These are phyloP conservation scores for Exophiala mesophila DNA, from an alignment of 2,329 filamentous ascomycete species.

Conservation along the genomic window DNA sequence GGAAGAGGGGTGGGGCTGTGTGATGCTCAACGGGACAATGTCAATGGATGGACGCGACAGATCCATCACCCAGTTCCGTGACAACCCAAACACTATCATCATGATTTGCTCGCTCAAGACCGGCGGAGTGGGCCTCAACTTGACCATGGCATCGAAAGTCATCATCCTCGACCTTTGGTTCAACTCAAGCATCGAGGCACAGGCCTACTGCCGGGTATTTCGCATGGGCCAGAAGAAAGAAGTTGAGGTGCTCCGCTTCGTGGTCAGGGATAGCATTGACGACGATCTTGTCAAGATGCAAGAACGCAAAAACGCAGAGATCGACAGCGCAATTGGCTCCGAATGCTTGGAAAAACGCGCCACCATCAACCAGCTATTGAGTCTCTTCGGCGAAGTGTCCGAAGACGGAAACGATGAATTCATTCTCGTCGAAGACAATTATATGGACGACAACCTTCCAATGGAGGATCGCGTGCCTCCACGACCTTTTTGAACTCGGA, in stretches of 20 bases:
- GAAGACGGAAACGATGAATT: slow-evolving; percentile 7
- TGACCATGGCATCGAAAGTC: slow-evolving; percentile 56
- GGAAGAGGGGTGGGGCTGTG: slow-evolving; percentile 45
- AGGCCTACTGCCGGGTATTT: slow-evolving; percentile 46
- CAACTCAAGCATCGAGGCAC: slow-evolving; percentile 58
- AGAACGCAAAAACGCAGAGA: slow-evolving; percentile 46
- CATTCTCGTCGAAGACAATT: slow-evolving; percentile 6
- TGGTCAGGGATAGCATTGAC: slow-evolving; percentile 56
- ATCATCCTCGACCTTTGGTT: slow-evolving; percentile 57
- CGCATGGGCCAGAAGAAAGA: slow-evolving; percentile 57
- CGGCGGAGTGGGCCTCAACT: slow-evolving; percentile 55
- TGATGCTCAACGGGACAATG: slow-evolving; percentile 49
- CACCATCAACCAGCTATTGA: slow-evolving; percentile 25
- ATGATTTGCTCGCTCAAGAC: slow-evolving; percentile 54
- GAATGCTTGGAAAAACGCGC: slow-evolving; percentile 11
- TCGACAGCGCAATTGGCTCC: slow-evolving; percentile 28
- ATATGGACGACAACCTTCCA: slow-evolving; percentile 10
- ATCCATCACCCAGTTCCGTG: slow-evolving; percentile 44
- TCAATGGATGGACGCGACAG: slow-evolving; percentile 40
- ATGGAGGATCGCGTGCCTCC: slow-evolving; percentile 12
- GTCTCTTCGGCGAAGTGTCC: slow-evolving; percentile 28
- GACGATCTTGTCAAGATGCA: slow-evolving; percentile 54
- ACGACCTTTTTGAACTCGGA: slow-evolving; percentile 12
- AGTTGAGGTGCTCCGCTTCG: slow-evolving; percentile 55
- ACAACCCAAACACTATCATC: slow-evolving; percentile 38